Evolutionary conservation across 768 basidiomycete species (phyloP).

Genomic region (Myochromella boudieri): DNA sequence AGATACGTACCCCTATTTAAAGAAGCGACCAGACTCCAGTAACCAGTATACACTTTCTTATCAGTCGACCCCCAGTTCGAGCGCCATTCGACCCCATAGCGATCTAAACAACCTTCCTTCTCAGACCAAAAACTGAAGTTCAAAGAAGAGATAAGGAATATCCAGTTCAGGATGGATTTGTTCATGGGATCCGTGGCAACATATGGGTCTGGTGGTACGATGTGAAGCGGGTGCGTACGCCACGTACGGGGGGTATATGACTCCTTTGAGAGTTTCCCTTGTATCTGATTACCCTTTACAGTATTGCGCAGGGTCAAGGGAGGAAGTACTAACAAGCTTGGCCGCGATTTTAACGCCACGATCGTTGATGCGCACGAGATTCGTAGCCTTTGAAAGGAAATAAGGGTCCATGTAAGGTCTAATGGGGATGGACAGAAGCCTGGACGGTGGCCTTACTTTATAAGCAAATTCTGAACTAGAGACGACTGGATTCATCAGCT

Average conservation of each 20-base stretch:
- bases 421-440: background rate
- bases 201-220: conserved; percentile 69
- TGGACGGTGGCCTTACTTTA: conserved; percentile 37
- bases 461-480: conserved; percentile 56
- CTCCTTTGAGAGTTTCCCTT: conserved; percentile 53
- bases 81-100: conserved; percentile 82
- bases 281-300: conserved; percentile 49
- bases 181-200: conserved; percentile 51
- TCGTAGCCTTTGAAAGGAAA: conserved; percentile 45
- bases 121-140: conserved; percentile 94
- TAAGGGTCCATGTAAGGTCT: conserved; percentile 2
- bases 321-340: conserved; percentile 48
- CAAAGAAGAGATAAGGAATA: conserved; percentile 82
- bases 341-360: conserved; percentile 65
- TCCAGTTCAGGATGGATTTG: conserved; percentile 71
- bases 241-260: conserved; percentile 80
- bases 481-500: conserved; percentile 56
- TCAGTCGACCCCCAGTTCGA: conserved; percentile 53
- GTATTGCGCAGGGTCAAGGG: background rate
- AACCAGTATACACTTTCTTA: conserved; percentile 70
- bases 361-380: conserved; percentile 58
- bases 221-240: conserved; percentile 75
- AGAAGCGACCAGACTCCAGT: conserved; percentile 85
- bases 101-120: conserved; percentile 50
- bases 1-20: conserved; percentile 65